Percentiles rank a stretch among this genome's conserved stretches.
phyloP scores from a whole-genome alignment of 345 rosid genomes.

The Trapa bicornis region DNA sequence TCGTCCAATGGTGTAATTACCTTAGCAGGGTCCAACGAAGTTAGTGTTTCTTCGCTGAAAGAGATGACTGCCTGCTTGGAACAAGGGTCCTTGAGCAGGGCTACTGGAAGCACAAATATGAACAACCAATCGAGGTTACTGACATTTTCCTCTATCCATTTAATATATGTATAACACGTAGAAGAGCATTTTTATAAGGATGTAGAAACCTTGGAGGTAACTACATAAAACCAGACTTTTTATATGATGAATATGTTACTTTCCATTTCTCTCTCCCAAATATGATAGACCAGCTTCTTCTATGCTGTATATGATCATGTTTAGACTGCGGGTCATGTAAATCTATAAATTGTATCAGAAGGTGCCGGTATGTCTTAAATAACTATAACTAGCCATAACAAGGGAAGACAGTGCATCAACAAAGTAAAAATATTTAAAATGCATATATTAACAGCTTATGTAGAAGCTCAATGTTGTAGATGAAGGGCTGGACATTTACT shows the following conservation, averaged over 20 bases:
- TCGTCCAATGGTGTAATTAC: conserved; percentile 92
- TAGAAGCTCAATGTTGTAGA: background rate
- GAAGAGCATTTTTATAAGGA: background rate
- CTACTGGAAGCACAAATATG: conserved; percentile 99
- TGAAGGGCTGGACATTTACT: no score
- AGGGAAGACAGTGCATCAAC: background rate
- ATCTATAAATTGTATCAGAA: no score
- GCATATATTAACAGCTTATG: background rate
- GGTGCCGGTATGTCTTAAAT: background rate
- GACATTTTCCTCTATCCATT: conserved; percentile 1
- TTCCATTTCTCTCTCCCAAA: background rate
- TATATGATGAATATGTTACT: background rate
- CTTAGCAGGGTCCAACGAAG: conserved; percentile 97
- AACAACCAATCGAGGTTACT: conserved; percentile 86
- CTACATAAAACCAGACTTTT: background rate
- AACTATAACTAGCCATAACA: background rate
- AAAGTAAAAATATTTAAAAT: background rate
- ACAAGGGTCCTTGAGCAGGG: conserved; percentile 89
- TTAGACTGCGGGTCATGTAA: no score
- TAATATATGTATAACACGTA: background rate
- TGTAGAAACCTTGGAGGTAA: background rate
- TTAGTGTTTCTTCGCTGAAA: conserved; percentile 55
- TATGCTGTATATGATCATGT: no score
- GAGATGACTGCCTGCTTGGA: conserved; percentile 94
- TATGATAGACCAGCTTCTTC: no score